Conservation (phyloP, 805 yeast genomes). For the Schwanniomyces polymorphus region DNA sequence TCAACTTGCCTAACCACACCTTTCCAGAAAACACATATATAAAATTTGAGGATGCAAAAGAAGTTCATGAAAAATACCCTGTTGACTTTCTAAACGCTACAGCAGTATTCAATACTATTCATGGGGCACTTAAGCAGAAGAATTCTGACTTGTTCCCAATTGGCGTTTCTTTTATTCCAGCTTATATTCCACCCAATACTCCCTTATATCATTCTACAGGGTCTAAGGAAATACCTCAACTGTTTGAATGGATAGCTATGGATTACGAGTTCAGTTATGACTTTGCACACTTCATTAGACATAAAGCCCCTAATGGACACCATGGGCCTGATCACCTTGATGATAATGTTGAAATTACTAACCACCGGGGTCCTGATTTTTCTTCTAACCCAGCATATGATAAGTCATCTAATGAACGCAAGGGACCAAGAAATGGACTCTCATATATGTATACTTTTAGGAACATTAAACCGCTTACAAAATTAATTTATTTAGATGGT, state of each 20-base stretch:
- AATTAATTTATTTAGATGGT: constrained; percentile 58
- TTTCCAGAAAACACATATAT: neutral
- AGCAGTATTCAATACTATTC: constrained; percentile 55
- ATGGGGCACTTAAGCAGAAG: constrained; percentile 53
- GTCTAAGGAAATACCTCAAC: constrained; percentile 39
- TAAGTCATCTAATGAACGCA: neutral
- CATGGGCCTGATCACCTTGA: constrained; percentile 7
- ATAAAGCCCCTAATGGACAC: neutral
- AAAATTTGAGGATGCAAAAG: neutral
- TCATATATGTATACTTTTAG: constrained; percentile 44
- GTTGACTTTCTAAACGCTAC: constrained; percentile 53
- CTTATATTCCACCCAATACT: constrained; percentile 59
- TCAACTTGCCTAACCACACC: neutral
- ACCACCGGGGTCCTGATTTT: neutral
- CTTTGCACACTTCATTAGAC: constrained; percentile 33
- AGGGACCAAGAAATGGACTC: constrained; percentile 8
- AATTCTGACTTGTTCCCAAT: constrained; percentile 53
- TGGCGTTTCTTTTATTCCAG: constrained; percentile 61
- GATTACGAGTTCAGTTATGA: constrained; percentile 60
- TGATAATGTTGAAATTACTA: neutral
- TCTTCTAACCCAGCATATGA: neutral
- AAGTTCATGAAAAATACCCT: constrained; percentile 46
- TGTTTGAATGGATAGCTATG: constrained; percentile 65
- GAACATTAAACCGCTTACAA: constrained; percentile 47
- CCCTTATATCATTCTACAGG: constrained; percentile 54